phyloP scores from a whole-genome alignment of 2,329 filamentous ascomycete genomes.

The Eutypa lata region DNA sequence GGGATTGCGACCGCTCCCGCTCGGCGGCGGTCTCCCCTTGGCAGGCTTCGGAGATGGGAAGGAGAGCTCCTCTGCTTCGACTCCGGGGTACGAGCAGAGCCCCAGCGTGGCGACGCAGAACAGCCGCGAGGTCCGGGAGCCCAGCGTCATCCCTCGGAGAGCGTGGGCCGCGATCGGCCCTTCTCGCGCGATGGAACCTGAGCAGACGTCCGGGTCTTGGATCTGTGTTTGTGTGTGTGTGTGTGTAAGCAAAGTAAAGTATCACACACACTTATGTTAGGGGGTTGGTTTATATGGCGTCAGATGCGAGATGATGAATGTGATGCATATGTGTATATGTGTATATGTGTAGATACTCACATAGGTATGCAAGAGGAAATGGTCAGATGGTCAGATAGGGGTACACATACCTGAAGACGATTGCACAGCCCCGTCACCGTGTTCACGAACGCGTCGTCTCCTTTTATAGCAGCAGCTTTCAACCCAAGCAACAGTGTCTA shows the following conservation, averaged over 20 bases:
- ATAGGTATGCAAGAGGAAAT: background rate
- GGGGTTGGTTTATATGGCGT: too few relatives aligned
- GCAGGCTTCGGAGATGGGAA: slow-evolving; percentile 42
- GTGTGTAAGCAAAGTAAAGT: background rate
- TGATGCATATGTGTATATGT: background rate
- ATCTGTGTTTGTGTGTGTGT: slow-evolving; percentile 28
- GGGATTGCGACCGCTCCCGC: slow-evolving; percentile 21
- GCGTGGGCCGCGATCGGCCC: slow-evolving; percentile 50
- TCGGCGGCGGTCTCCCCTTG: slow-evolving; percentile 26
- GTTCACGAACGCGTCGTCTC: slow-evolving; percentile 22
- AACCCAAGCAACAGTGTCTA: slow-evolving; percentile 20
- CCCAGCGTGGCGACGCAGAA: slow-evolving; percentile 54
- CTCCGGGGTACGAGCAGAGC: slow-evolving; percentile 46
- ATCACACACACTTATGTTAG: too few relatives aligned
- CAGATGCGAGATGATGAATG: too few relatives aligned
- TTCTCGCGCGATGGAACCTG: slow-evolving; percentile 48
- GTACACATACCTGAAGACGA: slow-evolving; percentile 13
- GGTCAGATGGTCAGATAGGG: background rate
- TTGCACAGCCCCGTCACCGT: slow-evolving; percentile 22
- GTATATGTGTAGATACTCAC: background rate
- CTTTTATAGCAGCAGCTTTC: slow-evolving; percentile 19
- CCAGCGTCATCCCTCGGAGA: slow-evolving; percentile 43
- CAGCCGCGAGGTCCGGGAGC: slow-evolving; percentile 46
- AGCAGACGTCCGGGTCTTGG: slow-evolving; percentile 54
- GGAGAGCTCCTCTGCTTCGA: slow-evolving; percentile 39